Conservation (phyloP, 2,329 filamentous ascomycete species). For the Botryotinia globosa region DNA sequence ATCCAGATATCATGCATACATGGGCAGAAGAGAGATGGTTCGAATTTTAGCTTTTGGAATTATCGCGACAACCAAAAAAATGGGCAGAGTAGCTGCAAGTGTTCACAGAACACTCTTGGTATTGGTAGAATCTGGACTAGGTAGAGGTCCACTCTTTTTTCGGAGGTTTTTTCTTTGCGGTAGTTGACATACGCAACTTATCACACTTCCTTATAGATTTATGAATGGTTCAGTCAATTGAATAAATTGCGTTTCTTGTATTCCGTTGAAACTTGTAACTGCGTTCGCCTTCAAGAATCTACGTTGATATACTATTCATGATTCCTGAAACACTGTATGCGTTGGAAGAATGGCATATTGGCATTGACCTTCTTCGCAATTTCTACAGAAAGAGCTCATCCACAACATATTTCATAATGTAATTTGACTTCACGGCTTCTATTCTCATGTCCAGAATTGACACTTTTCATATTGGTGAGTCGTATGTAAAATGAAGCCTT, state of each 20-base stretch:
- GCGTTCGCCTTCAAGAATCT: too few species aligned
- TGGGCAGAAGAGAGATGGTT: not conserved
- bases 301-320: not conserved
- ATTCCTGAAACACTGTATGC: not conserved
- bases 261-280: not conserved
- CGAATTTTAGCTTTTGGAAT: not conserved
- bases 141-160: not conserved
- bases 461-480: not conserved
- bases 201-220: not conserved
- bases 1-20: not conserved
- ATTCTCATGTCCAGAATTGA: not conserved
- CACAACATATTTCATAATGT: not conserved
- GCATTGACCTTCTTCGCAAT: not conserved
- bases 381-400: not conserved
- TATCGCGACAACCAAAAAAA: not conserved
- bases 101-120: not conserved
- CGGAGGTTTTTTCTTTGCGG: not conserved
- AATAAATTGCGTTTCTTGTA: not conserved
- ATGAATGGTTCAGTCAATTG: not conserved
- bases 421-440: not conserved
- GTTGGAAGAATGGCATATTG: not conserved
- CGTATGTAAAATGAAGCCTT: not conserved
- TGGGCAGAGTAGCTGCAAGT: not conserved
- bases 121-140: not conserved
- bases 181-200: not conserved